These are phyloP conservation scores for Atalantia buxifolia DNA, from an alignment of 345 rosid species.

Conservation along the genomic window DNA sequence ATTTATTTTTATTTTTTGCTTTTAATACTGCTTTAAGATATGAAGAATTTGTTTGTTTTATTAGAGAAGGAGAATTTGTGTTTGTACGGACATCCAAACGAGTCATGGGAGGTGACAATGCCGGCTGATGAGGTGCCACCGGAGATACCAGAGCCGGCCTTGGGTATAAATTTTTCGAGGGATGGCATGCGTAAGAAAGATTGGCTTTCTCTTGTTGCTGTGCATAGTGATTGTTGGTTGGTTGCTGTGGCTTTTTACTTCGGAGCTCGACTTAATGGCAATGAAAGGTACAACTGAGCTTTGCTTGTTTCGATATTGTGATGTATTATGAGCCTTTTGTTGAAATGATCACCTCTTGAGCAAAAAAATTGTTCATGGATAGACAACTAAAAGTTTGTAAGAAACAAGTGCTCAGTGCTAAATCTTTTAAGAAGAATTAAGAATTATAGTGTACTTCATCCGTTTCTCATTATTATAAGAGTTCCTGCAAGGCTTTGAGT, in stretches of 20 bases:
- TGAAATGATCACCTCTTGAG: background rate
- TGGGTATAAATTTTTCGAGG: constrained; percentile 82
- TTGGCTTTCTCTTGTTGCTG: constrained; percentile 82
- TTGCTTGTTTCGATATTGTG: background rate
- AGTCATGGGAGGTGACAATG: constrained; percentile 74
- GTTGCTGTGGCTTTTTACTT: constrained; percentile 75
- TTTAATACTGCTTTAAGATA: background rate
- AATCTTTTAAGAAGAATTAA: background rate
- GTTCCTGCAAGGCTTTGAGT: background rate
- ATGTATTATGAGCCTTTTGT: background rate
- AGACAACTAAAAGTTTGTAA: background rate
- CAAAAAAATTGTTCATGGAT: background rate
- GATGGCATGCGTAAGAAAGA: constrained; percentile 82
- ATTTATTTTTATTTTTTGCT: no score
- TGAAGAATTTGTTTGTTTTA: background rate
- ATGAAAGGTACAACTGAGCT: constrained; percentile 45
- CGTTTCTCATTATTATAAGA: background rate
- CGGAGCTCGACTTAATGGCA: constrained; percentile 76
- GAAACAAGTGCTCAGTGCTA: background rate
- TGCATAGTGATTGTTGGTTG: constrained; percentile 84
- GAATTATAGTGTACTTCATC: background rate
- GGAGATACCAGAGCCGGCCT: constrained; percentile 83
- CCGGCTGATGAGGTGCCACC: constrained; percentile 85
- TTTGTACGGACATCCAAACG: constrained; percentile 73
- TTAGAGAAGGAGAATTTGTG: constrained; percentile 79